Evolutionary conservation across 495 filamentous ascomycete genomes (phyloP), one percentile per base, ranked within the genome.

Genomic region (Trichocladium uniseriatum): DNA sequence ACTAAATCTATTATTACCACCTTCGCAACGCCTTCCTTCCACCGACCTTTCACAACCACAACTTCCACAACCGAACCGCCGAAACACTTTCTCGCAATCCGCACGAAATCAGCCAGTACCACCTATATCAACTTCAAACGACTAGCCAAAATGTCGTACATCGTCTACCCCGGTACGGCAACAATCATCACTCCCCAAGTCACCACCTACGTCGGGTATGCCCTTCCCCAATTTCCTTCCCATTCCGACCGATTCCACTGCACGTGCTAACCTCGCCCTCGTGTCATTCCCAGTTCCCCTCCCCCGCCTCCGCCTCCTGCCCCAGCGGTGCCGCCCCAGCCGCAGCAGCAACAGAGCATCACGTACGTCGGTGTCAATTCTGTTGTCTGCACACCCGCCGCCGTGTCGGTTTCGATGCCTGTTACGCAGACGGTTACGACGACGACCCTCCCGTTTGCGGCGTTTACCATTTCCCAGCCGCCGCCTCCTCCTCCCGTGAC

Each of bases 151-250:
- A 24, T 41, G 20, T 40, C 40, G 16, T 45, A 22, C 47, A 16
- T 45, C 35, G 28, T 50, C 31, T 51, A 42, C 32, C 29, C 27
- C 2, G 10, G 37, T 18, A 13, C 27, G 15, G 21, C 20, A 10
- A 13, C 29, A 6, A 9, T 45, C 37, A 28, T 43, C 9, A 18
- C 32, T 2, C 40, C 44, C 38, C 45, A 49, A 27, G 34, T 51
- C 3, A 51, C 47, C 28, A 54, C 28, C 28, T 45, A 50, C 42
- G 31, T 24, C 5, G 42, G 35, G 41, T 50, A 51, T 19, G 36
- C 18, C 18, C n/a, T 14, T 24, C 3, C 29, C 27, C 6, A 3
- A 29, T 16, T 7, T n/a, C 21, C 15, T 11, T 15, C 43, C 14
- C 21, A 6, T 19, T 27, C 42, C 20, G 14, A 13, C 36, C 35